Evolutionary conservation across 805 yeast species (phyloP), one percentile per base, ranked within the genome.

Genomic region (Naumovozyma baii): DNA sequence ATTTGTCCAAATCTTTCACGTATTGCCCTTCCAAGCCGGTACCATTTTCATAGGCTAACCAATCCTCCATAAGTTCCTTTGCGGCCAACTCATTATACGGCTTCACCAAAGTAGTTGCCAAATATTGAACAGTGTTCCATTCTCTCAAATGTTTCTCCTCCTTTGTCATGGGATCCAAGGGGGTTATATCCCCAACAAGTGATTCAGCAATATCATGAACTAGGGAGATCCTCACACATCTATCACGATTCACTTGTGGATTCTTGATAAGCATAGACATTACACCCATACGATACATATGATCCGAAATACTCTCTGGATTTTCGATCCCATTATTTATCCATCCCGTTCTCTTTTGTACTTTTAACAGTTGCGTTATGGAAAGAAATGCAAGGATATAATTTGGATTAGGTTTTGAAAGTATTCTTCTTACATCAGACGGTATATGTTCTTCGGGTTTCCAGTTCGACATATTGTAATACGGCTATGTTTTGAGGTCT

Each of bases 201-300:
- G 88, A 63, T 67, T 90, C 98, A 9, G 97, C 96, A 51, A 90
- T 82, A 60, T 90, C 98, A 66, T 90, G 98, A 28, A 86, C 79
- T 31, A 86, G 67, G 0, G 96, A 85, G 38, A 90, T 87, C 61
- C 83, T 81, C 42, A 79, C 81, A 66, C 96, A 86, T 50, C 74
- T 75, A 42, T 72, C 70, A 18, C 73, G 67, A 59, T 83, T 77
- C 29, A 83, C 66, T 2, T 66, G 62, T 14, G 61, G 59, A 34
- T 69, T 62, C 25, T 63, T 62, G 32, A 85, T 69, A 15, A 85
- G 60, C 80, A 86, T 74, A 14, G 90, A 69, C 39, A 87, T 78
- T 17, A 90, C 67, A 3, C 86, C 77, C 96, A 90, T 88, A 42
- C 98, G 70, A 58, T 90, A 88, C 96, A 88, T 88, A 61, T 90